Base-by-base conservation (phyloP, 331 rosid species). In the Arachis monticola region DNA sequence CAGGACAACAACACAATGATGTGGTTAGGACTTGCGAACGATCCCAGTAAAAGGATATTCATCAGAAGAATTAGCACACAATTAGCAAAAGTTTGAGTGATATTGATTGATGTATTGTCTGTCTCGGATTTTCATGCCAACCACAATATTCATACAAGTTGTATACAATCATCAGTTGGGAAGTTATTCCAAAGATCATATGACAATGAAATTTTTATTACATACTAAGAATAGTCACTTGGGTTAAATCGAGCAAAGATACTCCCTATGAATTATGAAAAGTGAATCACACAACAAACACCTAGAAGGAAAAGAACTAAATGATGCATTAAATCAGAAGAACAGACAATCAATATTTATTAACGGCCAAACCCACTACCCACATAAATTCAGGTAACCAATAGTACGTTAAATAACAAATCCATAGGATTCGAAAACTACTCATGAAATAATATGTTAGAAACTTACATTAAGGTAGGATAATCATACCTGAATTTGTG, bases 401-500 rank as follows among this genome's bases (percentile, higher is more conserved):
- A 64, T 64, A 48, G 13, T 47, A 27, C 30, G 30, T 48, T 14
- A 64, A 31, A 55, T 27, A 46, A 46, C 40, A 27, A 76, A 46
- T 31, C 32, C 68, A 44, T 58, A 71, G 10, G 9, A 60, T 40
- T 8, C 27, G 5, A 46, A 48, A 14, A n/a, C 0, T 9, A 38
- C 46, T 41, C 12, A 41, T 41, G 51, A 60, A 42, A 69, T 50
- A 27, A 60, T 52, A 14, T 6, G 38, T 64, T 27, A 69, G 9
- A 70, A 70, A 1, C 5, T 52, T 13, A 64, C 45, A 31, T 76
- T 10, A 72, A 47, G 52, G n/a, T 30, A 12, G 55, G 7, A 52
- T 60, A 22, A 41, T 31, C 47, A 40, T 79, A 85, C 85, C 83
- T 82, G 85, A 79, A 85, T 85, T 52, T 79, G 40, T 44, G 83